Evolutionary conservation across 2,329 filamentous ascomycete genomes (phyloP), one percentile per base, ranked within the genome.

Genomic region (Paraconiothyrium sp.): DNA sequence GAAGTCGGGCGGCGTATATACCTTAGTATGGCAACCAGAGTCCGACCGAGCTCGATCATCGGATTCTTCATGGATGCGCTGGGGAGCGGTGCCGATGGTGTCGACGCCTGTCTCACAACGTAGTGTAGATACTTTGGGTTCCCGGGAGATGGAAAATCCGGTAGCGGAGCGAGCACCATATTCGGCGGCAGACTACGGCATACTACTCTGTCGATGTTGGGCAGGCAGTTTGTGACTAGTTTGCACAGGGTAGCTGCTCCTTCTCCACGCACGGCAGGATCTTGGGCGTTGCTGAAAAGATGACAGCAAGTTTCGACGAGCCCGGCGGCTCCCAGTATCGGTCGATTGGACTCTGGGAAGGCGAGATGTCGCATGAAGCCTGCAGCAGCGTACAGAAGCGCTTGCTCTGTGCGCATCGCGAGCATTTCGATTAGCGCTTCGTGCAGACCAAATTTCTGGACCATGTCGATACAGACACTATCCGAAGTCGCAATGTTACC

Each of bases 1-100:
- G 66, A 51, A 27, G 67, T 59, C 14, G 66, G 30, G 44, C 64
- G 69, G 4, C 64, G 61, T 5, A 73, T 60, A 47, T 67, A 70
- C 24, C 72, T 57, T 9, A 75, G 59, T 7, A 74, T 71, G 20
- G 69, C 64, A n/a, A 77, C 64, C 5, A 77, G 69, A 6, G 69
- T 71, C 1, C 73, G 66, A 1, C 72, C 72, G 13, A 76, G 64
- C 62, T 79, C 76, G 37, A 78, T 70, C 64, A 69, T 72, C n/a
- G 74, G 64, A n/a, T 76, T 77, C 61, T 77, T 78, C 75, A 78
- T 78, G 1, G 74, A 62, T n/a, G 73, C 76, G 57, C 76, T 78
- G 4, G 76, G 76, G 2, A 78, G 34, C 30, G 76, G 74, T 20
- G 62, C 65, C 2, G 74, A 68, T 16, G 74, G 72, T n/a, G 64